Conservation (phyloP, 257 asterid species). For the Verbascum thapsus region DNA sequence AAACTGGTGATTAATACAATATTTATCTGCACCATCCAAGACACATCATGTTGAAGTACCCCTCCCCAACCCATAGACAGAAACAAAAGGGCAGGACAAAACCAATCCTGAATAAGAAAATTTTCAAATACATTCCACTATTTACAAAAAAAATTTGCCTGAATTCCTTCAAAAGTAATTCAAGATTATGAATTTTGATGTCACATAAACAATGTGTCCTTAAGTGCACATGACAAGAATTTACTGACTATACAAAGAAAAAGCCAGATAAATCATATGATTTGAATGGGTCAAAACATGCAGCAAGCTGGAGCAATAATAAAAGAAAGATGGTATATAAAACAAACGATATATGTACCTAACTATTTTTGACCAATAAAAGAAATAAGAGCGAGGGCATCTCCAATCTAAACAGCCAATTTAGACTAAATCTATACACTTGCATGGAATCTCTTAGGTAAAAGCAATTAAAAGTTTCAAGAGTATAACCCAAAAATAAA, state of each 20-base stretch:
- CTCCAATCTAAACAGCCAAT: constrained; percentile 3
- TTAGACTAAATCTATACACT: constrained; percentile 18
- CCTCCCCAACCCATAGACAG: constrained; percentile 1
- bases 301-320: not conserved
- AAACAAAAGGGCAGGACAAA: not conserved
- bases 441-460: constrained; percentile 7
- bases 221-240: constrained; percentile 3
- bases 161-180: too few relatives aligned
- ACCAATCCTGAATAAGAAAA: too few relatives aligned
- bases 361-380: constrained; percentile 11
- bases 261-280: not conserved
- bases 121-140: too few relatives aligned
- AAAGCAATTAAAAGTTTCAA: not conserved
- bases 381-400: not conserved
- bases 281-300: not conserved
- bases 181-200: not conserved
- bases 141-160: too few relatives aligned
- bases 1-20: constrained; percentile 25
- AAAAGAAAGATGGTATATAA: not conserved
- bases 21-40: constrained; percentile 7
- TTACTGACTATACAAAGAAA: constrained; percentile 3
- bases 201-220: constrained; percentile 3
- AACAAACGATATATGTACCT: not conserved
- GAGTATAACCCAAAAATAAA: not conserved
- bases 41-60: not conserved